These are phyloP conservation scores for Mortierella polycephala DNA, from an alignment of 371 early-diverging fungal genomes.

Conservation along the genomic window DNA sequence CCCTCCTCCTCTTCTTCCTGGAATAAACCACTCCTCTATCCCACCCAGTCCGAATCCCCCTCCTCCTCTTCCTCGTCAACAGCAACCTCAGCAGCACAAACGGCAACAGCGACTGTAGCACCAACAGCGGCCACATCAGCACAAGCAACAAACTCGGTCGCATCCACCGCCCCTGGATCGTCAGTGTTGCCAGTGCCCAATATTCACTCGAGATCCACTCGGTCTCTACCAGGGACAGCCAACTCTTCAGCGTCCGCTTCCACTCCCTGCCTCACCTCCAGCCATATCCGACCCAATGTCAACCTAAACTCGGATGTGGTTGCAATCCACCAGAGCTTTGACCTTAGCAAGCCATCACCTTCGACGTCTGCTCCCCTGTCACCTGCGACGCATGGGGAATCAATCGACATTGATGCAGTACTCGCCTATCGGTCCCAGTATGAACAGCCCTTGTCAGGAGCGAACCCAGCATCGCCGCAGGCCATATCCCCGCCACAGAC, in stretches of 20 bases:
- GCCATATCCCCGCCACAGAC: neutral
- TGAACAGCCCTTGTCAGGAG: constrained; percentile 3
- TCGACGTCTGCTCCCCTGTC: constrained; percentile 10
- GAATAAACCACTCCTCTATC: constrained; percentile 25
- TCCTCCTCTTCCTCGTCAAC: constrained; percentile 16
- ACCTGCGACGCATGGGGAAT: constrained; percentile 3
- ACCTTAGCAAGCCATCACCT: constrained; percentile 15
- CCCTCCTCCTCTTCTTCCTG: constrained; percentile 29
- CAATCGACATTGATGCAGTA: constrained; percentile 11
- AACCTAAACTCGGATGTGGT: constrained; percentile 29
- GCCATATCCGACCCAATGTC: constrained; percentile 32
- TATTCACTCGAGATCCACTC: constrained; percentile 23
- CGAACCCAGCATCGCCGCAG: constrained; percentile 3
- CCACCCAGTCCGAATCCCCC: constrained; percentile 7
- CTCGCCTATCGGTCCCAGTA: constrained; percentile 1
- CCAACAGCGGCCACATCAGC: constrained; percentile 11
- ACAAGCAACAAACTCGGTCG: constrained; percentile 2
- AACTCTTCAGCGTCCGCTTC: constrained; percentile 18
- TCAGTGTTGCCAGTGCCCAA: constrained; percentile 5
- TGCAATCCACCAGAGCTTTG: constrained; percentile 38
- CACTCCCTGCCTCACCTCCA: constrained; percentile 43
- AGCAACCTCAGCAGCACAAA: constrained; percentile 2
- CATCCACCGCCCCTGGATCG: constrained; percentile 9
- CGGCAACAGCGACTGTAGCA: constrained; percentile 8
- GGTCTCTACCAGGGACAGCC: constrained; percentile 6